Evolutionary conservation across 1,284 basidiomycete species (phyloP), one percentile per base, ranked within the genome.

Genomic region (Rhodofomes roseus): DNA sequence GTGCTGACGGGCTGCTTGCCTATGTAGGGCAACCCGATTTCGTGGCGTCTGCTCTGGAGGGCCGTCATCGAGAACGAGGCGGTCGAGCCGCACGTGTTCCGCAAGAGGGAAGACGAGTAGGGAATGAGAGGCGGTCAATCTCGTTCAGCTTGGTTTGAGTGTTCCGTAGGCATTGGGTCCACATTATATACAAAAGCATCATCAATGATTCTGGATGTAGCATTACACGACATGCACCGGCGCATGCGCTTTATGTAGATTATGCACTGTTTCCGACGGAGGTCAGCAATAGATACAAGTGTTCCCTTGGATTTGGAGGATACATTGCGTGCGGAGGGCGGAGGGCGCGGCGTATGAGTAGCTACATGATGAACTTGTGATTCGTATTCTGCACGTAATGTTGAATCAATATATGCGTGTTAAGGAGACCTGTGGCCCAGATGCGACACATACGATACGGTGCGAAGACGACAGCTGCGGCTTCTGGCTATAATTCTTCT

Each of bases 401-500:
- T 39, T 20, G 18, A 4, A 2, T 29, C 31, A 43, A 16, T 22
- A 14, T 46, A 22, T 23, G 6, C 22, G 29, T 22, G n/a, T 8
- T 52, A 16, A n/a, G n/a, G n/a, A 16, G 27, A 22, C 31, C 5
- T 37, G 25, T 23, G 16, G 18, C 37, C 14, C 20, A 11, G 23
- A 3, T 18, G 11, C 5, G 34, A 40, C n/a, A 67, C 67, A 57
- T 63, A 90, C 89, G 60, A 92, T 87, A 16, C 76, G 82, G 66
- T 92, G 89, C 11, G 89, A 89, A 60, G 84, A 86, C 3, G 87
- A 86, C 8, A 92, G 70, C 71, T 90, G 93, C 1, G 93, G 92
- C 70, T 86, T 91, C 79, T 95, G 93, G 61, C 81, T 83, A 70
- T 89, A 95, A 68, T 85, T 81, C 48, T 79, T 79, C 57, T 78